A percentile compares a stretch with the other conserved stretches of the same genome.
phyloP scores from a whole-genome alignment of 495 filamentous ascomycete genomes.

The Penicillium canescens region DNA sequence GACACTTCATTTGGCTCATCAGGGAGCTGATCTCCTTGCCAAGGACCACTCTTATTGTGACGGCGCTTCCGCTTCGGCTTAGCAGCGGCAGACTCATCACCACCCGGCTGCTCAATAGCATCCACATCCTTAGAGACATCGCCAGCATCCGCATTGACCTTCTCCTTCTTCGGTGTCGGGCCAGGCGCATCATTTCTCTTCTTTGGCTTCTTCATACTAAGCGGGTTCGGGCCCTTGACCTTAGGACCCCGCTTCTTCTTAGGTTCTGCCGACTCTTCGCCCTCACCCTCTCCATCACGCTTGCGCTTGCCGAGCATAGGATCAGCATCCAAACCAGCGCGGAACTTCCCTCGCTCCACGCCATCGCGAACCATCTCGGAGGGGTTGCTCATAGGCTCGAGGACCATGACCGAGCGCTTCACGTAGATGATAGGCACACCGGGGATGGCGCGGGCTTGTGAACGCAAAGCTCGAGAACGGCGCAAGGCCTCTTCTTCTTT shows the following conservation, averaged over 20 bases:
- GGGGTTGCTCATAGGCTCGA: conserved; percentile 79
- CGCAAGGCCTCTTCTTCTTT: conserved; percentile 37
- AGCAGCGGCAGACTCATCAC: conserved; percentile 17
- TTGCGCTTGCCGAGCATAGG: conserved; percentile 42
- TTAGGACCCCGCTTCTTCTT: conserved; percentile 66
- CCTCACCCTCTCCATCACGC: conserved; percentile 31
- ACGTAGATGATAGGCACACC: conserved; percentile 84
- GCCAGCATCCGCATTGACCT: conserved; percentile 3
- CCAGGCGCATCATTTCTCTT: conserved; percentile 31
- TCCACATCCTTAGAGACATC: conserved; percentile 4
- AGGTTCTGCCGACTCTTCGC: conserved; percentile 41
- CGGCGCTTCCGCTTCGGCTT: conserved; percentile 50
- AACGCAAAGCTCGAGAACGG: conserved; percentile 35
- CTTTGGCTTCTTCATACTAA: conserved; percentile 85
- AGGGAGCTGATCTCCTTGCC: conserved; percentile 19
- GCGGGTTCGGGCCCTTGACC: conserved; percentile 82
- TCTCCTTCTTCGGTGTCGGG: conserved; percentile 19
- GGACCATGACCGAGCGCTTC: conserved; percentile 81
- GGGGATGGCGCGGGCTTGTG: conserved; percentile 46
- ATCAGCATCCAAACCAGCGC: conserved; percentile 61
- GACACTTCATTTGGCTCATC: conserved; percentile 14
- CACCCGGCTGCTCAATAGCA: conserved; percentile 18
- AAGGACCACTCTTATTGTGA: conserved; percentile 35
- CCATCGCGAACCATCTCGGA: conserved; percentile 62
- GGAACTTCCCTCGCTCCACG: conserved; percentile 76